phyloP scores from a whole-genome alignment of 2,329 filamentous ascomycete species.

The Epichloe bromicola region DNA sequence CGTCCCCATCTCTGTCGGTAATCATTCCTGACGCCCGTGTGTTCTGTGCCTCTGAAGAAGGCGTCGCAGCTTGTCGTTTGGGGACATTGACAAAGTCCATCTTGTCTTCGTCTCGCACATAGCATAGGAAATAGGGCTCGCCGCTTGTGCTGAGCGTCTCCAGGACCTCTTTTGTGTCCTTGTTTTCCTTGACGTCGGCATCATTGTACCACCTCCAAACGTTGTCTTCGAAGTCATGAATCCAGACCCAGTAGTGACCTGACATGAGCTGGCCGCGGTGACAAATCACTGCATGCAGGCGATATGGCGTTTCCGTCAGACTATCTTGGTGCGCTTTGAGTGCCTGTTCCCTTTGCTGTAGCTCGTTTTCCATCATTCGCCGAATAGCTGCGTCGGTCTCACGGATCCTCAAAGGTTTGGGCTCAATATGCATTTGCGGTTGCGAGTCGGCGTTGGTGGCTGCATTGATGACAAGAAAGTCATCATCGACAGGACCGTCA shows the following conservation, averaged over 20 bases:
- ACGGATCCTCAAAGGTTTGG: conserved; percentile 10
- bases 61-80: conserved; percentile 19
- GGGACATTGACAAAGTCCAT: conserved; percentile 37
- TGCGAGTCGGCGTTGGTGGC: neutral
- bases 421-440: conserved; percentile 4
- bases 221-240: conserved; percentile 70
- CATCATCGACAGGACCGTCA: conserved; percentile 25
- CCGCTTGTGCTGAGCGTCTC: conserved; percentile 52
- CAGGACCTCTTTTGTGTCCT: conserved; percentile 56
- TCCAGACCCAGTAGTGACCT: conserved; percentile 96
- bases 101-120: conserved; percentile 57
- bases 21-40: neutral
- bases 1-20: conserved; percentile 15
- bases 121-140: conserved; percentile 74
- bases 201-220: conserved; percentile 96
- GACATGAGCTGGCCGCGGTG: conserved; percentile 62
- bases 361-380: conserved; percentile 34
- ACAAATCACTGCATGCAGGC: conserved; percentile 84
- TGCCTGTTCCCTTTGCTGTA: conserved; percentile 15
- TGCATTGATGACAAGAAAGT: conserved; percentile 18
- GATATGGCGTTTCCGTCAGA: conserved; percentile 57
- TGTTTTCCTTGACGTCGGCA: conserved; percentile 57
- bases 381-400: conserved; percentile 17
- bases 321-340: conserved; percentile 27
- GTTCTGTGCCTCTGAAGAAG: conserved; percentile 5